These are phyloP conservation scores for Cucurbita moschata DNA, from an alignment of 306 rosid species.

Conservation along the genomic window DNA sequence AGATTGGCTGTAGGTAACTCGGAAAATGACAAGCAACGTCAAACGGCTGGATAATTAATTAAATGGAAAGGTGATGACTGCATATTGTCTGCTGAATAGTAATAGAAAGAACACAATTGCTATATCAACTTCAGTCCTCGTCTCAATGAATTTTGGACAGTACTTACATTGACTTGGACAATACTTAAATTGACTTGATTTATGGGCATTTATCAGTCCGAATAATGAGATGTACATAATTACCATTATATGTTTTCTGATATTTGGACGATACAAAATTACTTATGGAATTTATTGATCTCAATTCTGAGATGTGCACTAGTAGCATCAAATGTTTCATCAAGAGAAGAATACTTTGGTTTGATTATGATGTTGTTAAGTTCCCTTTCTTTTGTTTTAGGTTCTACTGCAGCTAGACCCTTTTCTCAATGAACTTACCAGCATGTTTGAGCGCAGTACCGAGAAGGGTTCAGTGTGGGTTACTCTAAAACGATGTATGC, in stretches of 20 bases:
- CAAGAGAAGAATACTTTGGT: background rate
- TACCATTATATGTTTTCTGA: background rate
- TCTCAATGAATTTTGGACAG: background rate
- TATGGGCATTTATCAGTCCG: background rate
- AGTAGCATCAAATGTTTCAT: background rate
- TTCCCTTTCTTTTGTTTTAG: slow-evolving; percentile 17
- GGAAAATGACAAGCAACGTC: background rate
- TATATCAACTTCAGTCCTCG: background rate
- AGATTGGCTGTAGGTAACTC: background rate
- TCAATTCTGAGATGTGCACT: background rate
- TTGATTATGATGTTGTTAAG: background rate
- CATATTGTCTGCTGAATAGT: background rate
- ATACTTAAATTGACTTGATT: background rate
- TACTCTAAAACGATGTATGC: slow-evolving; percentile 82
- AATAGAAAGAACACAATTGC: background rate
- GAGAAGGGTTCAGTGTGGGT: slow-evolving; percentile 95
- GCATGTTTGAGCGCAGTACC: slow-evolving; percentile 72
- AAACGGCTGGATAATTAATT: background rate
- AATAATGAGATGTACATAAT: background rate
- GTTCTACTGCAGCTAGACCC: slow-evolving; percentile 81
- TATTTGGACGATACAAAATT: background rate
- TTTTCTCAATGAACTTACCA: slow-evolving; percentile 88
- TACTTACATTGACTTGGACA: background rate
- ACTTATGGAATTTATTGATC: background rate
- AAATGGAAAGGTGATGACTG: background rate